Evolutionary conservation across 163 green algal genomes (phyloP).

Genomic region (Scenedesmus sp.): DNA sequence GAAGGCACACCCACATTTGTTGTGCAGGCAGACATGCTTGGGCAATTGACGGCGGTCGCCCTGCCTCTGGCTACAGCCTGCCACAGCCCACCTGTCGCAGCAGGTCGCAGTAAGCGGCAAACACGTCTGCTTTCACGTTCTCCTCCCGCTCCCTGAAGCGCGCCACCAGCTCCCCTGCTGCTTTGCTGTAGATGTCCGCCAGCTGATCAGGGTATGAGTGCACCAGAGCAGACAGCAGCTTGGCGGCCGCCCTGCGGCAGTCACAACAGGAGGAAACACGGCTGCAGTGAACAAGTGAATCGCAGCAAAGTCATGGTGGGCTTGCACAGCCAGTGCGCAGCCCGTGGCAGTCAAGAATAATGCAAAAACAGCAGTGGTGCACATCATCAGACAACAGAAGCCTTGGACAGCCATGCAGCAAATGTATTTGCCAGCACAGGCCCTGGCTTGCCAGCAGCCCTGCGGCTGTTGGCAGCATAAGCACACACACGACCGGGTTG

Average conservation of each 20-base stretch:
- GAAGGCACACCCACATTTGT: too few species aligned
- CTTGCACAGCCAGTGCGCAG: too few species aligned
- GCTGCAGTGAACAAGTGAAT: too few species aligned
- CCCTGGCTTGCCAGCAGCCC: not conserved
- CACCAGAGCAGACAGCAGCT: slow-evolving; percentile 80
- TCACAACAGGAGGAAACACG: not conserved
- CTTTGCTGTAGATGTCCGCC: slow-evolving; percentile 65
- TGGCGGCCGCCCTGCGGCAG: slow-evolving; percentile 77
- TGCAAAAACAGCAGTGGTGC: too few species aligned
- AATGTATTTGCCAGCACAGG: not conserved
- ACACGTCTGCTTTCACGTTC: slow-evolving; percentile 93
- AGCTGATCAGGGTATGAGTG: slow-evolving; percentile 79
- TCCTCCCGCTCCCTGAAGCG: slow-evolving; percentile 95
- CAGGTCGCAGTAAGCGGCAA: slow-evolving; percentile 84
- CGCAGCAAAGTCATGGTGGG: too few species aligned
- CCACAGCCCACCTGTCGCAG: slow-evolving; percentile 59
- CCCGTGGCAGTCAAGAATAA: too few species aligned
- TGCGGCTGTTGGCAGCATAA: not conserved
- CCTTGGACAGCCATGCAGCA: not conserved
- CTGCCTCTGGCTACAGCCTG: not conserved
- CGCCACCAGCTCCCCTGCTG: slow-evolving; percentile 68
- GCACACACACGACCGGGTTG: not conserved
- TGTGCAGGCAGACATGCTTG: too few species aligned
- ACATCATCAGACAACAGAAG: too few species aligned
- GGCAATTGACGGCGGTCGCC: too few species aligned